A percentile compares a stretch with the other conserved stretches of the same genome.
Conservation (phyloP, 2,329 filamentous ascomycete species). For the Ascochyta clinopodiicola region DNA sequence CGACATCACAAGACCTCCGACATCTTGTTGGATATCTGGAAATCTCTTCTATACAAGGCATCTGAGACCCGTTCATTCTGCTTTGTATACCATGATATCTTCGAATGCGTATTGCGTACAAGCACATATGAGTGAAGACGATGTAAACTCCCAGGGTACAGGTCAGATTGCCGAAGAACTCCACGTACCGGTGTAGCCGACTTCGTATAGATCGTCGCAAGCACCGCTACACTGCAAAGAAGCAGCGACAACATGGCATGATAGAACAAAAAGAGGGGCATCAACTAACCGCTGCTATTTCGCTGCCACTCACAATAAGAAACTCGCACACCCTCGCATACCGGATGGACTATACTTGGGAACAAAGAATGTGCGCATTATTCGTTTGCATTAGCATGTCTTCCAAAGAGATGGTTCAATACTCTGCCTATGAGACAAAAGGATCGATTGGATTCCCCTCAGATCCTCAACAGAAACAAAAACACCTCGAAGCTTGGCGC, state of each 20-base stretch:
- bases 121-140: neutral
- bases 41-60: neutral
- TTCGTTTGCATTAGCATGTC: neutral
- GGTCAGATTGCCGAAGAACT: constrained; percentile 2
- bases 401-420: neutral
- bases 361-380: neutral
- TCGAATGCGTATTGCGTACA: neutral
- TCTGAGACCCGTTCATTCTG: neutral
- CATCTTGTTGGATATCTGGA: neutral
- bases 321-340: neutral
- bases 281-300: neutral
- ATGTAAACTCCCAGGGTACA: neutral
- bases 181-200: constrained; percentile 3
- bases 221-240: neutral
- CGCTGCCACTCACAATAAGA: neutral
- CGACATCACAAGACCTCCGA: neutral
- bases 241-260: neutral
- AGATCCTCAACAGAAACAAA: too few relatives aligned
- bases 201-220: neutral
- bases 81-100: neutral
- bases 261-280: too few relatives aligned
- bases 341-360: neutral
- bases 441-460: too few relatives aligned
- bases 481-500: too few relatives aligned
- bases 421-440: neutral